Evolutionary conservation across 2,329 filamentous ascomycete species (phyloP).

Genomic region (Colletotrichum eremochloae): DNA sequence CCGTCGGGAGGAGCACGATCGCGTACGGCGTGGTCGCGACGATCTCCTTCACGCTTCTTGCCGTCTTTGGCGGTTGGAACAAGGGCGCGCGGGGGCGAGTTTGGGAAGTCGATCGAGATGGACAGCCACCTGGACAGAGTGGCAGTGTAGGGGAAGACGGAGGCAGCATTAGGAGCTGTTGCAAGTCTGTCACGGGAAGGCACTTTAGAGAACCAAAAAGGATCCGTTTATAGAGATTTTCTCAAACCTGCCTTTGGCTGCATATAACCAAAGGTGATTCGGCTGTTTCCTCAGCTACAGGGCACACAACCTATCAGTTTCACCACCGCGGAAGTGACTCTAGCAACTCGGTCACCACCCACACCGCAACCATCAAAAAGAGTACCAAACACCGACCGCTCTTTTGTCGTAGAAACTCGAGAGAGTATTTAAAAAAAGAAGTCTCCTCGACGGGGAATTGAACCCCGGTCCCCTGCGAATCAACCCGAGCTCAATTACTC

Average conservation of each 20-base stretch:
- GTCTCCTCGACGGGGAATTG: no score
- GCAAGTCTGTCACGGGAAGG: not conserved
- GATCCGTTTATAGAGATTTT: not conserved
- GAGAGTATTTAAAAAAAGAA: no score
- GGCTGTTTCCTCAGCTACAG: no score
- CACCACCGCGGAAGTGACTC: no score
- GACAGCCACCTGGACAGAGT: constrained; percentile 26
- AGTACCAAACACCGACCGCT: no score
- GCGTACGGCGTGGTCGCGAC: constrained; percentile 31
- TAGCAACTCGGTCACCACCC: no score
- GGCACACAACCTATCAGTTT: no score
- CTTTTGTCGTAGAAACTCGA: no score
- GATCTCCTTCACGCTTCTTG: constrained; percentile 34
- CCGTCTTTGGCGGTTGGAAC: constrained; percentile 36
- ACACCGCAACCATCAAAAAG: no score
- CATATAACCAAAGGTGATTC: no score
- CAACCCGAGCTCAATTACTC: no score
- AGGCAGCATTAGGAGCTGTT: not conserved
- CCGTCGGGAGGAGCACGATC: constrained; percentile 24
- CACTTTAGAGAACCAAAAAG: not conserved
- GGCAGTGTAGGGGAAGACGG: constrained; percentile 10
- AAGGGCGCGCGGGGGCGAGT: not conserved
- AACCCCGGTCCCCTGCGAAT: no score
- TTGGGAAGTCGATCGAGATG: constrained; percentile 6
- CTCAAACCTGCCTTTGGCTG: not conserved